phyloP scores from a whole-genome alignment of 306 rosid species.

The Lathyrus oleraceus region DNA sequence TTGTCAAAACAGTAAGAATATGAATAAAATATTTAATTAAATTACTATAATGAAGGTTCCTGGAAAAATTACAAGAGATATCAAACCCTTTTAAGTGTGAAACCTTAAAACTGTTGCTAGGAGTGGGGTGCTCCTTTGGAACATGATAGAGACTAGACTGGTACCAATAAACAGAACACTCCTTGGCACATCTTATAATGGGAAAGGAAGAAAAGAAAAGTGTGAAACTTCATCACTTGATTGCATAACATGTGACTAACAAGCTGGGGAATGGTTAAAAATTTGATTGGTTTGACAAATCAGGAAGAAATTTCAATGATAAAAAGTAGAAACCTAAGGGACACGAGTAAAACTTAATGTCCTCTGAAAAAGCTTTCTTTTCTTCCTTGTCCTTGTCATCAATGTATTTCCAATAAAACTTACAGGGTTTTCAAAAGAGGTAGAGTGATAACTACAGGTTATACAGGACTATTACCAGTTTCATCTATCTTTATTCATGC shows the following conservation, averaged over 20 bases:
- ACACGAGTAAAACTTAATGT: neutral
- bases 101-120: conserved; percentile 14
- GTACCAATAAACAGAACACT: conserved; percentile 11
- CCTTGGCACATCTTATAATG: conserved; percentile 11
- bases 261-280: neutral
- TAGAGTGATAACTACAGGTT: conserved; percentile 4
- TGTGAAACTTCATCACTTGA: conserved; percentile 10
- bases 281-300: conserved; percentile 5
- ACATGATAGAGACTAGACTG: conserved; percentile 11
- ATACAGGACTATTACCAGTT: neutral
- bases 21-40: conserved; percentile 14
- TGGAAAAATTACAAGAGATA: neutral
- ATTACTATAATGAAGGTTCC: conserved; percentile 8
- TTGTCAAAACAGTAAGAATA: conserved; percentile 25
- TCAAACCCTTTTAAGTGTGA: conserved; percentile 18
- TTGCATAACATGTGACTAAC: conserved; percentile 4
- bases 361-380: neutral
- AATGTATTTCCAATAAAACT: conserved; percentile 13
- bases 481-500: neutral
- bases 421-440: conserved; percentile 16
- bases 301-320: conserved; percentile 8
- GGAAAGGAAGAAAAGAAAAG: conserved; percentile 13
- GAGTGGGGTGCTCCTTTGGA: neutral
- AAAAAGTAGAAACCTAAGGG: conserved; percentile 13
- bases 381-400: conserved; percentile 21